A percentile compares a stretch with the other conserved stretches of the same genome.
Evolutionary conservation across 1,284 basidiomycete genomes (phyloP).

Genomic region (Ceratorhiza oryzae-sativae): DNA sequence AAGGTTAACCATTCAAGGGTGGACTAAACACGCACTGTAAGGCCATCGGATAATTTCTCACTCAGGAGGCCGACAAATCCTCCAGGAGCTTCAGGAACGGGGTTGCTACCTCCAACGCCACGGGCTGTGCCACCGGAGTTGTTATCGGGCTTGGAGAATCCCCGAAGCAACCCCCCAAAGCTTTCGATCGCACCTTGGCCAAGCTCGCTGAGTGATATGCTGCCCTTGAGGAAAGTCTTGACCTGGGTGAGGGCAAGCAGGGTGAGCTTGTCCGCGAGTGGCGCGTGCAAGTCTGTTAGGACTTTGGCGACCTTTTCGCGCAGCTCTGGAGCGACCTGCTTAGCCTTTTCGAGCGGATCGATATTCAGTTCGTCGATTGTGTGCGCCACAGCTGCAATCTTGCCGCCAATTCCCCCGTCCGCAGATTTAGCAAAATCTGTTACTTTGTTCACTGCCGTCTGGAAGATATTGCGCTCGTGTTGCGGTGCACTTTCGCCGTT

Average conservation of each 20-base stretch:
- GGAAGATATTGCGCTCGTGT: conserved; percentile 38
- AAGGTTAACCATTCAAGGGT: not conserved
- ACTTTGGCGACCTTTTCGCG: conserved; percentile 39
- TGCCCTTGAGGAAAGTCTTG: conserved; percentile 40
- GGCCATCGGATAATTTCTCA: conserved; percentile 39
- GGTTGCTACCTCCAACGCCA: conserved; percentile 1
- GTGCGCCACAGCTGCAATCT: conserved; percentile 32
- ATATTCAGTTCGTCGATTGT: conserved; percentile 67
- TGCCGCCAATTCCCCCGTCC: conserved; percentile 20
- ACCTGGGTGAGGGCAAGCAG: conserved; percentile 37
- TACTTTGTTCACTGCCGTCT: conserved; percentile 39
- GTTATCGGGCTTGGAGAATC: conserved; percentile 23
- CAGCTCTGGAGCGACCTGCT: conserved; percentile 44
- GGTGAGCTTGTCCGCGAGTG: conserved; percentile 39
- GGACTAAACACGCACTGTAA: conserved; percentile 16
- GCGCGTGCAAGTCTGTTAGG: conserved; percentile 36
- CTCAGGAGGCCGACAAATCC: conserved; percentile 36
- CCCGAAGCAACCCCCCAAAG: conserved; percentile 25
- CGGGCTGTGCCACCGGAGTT: conserved; percentile 18
- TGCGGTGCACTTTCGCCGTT: conserved; percentile 26
- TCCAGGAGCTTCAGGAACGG: conserved; percentile 16
- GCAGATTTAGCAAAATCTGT: conserved; percentile 39
- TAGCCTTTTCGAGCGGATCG: conserved; percentile 70
- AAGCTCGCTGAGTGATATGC: conserved; percentile 35
- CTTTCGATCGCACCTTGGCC: conserved; percentile 36